These are phyloP conservation scores for Trypanosoma theileri DNA, from an alignment of 208 protist genomes.

Conservation along the genomic window DNA sequence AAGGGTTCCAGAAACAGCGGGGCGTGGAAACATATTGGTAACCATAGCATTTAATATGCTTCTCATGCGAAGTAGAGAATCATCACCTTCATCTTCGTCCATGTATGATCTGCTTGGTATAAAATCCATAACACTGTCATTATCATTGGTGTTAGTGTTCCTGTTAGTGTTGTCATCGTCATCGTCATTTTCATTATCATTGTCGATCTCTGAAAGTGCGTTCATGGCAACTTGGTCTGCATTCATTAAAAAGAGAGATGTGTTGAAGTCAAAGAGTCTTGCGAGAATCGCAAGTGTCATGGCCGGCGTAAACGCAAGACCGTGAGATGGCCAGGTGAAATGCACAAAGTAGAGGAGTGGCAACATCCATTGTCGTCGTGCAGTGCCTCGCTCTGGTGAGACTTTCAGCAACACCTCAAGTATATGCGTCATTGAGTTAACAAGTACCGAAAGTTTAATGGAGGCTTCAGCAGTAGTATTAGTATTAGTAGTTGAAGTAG, in stretches of 20 bases:
- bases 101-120: neutral
- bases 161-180: neutral
- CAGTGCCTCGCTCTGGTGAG: slow-evolving; percentile 10
- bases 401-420: slow-evolving; percentile 26
- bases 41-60: no score
- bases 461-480: neutral
- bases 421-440: slow-evolving; percentile 12
- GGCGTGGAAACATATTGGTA: no score
- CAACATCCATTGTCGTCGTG: slow-evolving; percentile 16
- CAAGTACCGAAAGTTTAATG: slow-evolving; percentile 9
- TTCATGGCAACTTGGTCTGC: neutral
- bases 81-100: no score
- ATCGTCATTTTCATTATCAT: neutral
- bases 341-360: slow-evolving; percentile 24
- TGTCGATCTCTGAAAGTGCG: neutral
- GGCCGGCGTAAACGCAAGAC: slow-evolving; percentile 19
- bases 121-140: neutral
- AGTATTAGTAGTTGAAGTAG: neutral
- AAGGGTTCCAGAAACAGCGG: no score
- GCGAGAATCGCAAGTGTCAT: slow-evolving; percentile 26
- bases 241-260: slow-evolving; percentile 14
- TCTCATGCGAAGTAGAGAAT: no score
- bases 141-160: neutral
- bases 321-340: slow-evolving; percentile 12
- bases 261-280: slow-evolving; percentile 23